Percentiles rank a stretch among this genome's conserved stretches.
Evolutionary conservation across 192 early-diverging fungal genomes (phyloP).

Genomic region (Podila minutissima): DNA sequence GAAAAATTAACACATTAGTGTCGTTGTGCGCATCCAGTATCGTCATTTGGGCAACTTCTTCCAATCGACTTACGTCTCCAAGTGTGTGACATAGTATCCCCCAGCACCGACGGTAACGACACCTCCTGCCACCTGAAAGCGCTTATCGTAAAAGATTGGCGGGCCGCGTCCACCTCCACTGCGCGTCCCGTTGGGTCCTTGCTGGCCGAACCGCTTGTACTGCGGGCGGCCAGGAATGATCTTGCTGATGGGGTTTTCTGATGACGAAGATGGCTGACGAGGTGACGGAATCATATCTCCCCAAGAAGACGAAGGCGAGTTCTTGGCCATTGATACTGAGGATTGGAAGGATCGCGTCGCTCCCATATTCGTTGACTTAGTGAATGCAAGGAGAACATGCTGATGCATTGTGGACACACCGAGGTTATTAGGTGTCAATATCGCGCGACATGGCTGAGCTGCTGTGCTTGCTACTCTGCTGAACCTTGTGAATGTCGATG

Average conservation of each 20-base stretch:
- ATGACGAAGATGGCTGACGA: neutral
- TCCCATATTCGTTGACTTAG: neutral
- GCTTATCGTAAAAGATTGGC: slow-evolving; percentile 23
- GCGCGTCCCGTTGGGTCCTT: neutral
- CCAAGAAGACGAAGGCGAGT: slow-evolving; percentile 24
- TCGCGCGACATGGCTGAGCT: no score
- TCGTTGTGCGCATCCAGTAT: neutral
- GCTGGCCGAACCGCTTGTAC: slow-evolving; percentile 46
- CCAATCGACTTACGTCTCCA: slow-evolving; percentile 62
- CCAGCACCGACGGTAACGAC: slow-evolving; percentile 50
- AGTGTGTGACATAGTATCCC: slow-evolving; percentile 72
- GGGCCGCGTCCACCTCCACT: neutral
- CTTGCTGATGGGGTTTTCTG: neutral
- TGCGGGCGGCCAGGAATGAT: slow-evolving; percentile 15
- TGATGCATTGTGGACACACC: no score
- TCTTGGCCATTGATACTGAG: slow-evolving; percentile 2
- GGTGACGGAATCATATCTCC: slow-evolving; percentile 39
- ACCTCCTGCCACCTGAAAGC: slow-evolving; percentile 27
- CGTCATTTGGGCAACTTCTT: no score
- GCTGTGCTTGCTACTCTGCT: no score
- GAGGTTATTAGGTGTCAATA: no score
- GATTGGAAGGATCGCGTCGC: slow-evolving; percentile 17
- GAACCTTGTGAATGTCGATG: no score
- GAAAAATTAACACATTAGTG: neutral
- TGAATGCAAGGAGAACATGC: no score